phyloP scores from a whole-genome alignment of 768 basidiomycete species.

The Auriculariales sp. region DNA sequence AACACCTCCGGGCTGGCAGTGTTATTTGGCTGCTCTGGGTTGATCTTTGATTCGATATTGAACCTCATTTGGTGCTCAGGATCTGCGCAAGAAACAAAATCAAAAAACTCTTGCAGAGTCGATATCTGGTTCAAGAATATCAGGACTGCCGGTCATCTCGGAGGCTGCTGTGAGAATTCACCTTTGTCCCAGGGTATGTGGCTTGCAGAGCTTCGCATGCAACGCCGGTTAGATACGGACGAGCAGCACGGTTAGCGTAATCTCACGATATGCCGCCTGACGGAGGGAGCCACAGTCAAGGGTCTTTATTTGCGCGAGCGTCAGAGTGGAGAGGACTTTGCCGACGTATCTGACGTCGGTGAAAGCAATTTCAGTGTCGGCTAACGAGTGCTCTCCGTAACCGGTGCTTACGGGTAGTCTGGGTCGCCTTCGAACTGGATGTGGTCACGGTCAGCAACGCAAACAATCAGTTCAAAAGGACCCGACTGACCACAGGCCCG shows the following conservation, averaged over 20 bases:
- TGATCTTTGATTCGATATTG: constrained; percentile 73
- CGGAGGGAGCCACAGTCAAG: constrained; percentile 68
- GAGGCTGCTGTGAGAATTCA: no score
- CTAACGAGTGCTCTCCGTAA: background rate
- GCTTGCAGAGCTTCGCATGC: constrained; percentile 38
- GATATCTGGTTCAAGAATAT: no score
- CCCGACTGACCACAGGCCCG: constrained; percentile 34
- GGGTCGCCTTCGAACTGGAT: constrained; percentile 41
- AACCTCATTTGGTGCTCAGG: constrained; percentile 43
- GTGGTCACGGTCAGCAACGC: background rate
- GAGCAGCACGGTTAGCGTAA: background rate
- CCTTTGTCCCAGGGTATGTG: constrained; percentile 49
- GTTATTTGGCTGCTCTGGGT: constrained; percentile 34
- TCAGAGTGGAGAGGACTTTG: constrained; percentile 61
- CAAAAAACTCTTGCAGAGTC: constrained; percentile 59
- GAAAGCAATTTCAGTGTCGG: no score
- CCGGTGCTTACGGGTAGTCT: constrained; percentile 27
- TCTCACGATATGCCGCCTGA: constrained; percentile 41
- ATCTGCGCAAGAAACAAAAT: constrained; percentile 62
- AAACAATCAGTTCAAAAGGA: background rate
- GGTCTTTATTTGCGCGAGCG: constrained; percentile 64
- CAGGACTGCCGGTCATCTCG: no score
- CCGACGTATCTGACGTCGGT: constrained; percentile 37
- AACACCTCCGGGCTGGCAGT: constrained; percentile 45
- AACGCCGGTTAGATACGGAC: constrained; percentile 1